Base-by-base conservation (phyloP, 1,139 yeast species). In the Candida labiduridarum region DNA sequence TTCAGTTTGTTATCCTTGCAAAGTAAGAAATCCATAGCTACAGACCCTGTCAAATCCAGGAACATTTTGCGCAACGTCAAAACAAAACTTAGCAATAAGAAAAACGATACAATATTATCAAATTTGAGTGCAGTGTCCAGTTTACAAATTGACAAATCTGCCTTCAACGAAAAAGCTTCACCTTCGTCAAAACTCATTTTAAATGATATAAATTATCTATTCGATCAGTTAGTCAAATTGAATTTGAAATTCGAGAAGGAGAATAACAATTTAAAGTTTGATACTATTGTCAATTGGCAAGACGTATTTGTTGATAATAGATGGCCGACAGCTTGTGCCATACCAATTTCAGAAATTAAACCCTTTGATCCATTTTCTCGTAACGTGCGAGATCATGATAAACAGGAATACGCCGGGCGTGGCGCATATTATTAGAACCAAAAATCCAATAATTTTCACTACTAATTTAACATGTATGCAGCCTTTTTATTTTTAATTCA, bases 271-370 rank as follows among this genome's bases (percentile, higher is more conserved):
- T 61, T 77, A 42, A 65, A 61, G 30, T 77, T 76, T 53, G 78
- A 77, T 45, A 56, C 59, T 10, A 69, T 76, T 6, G 64, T 67
- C 1, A 66, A 66, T 48, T 75, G 77, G 72, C 66, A 63, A 45
- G 78, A 71, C 44, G 66, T 73, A 2, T 63, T 63, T 27, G 62
- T 64, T 34, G 80, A 76, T 51, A 65, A 74, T 7, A 74, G 72
- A 55, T 77, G 81, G 81, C 82, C 82, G 0, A 55, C 73, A 45
- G 80, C 80, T 0, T 61, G 67, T 7, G 65, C 66, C 45, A 71
- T 76, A 7, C 81, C 81, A 1, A 62, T 68, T 7, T 52, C 59
- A 14, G 43, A 50, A 8, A 52, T 61, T 4, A 48, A 49, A 30
- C 53, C 60, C 6, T 60, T 48, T 35, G 44, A 52, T 1, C 60